phyloP scores from a whole-genome alignment of 2,329 filamentous ascomycete species.

The Torrubiellomyces zombiae region DNA sequence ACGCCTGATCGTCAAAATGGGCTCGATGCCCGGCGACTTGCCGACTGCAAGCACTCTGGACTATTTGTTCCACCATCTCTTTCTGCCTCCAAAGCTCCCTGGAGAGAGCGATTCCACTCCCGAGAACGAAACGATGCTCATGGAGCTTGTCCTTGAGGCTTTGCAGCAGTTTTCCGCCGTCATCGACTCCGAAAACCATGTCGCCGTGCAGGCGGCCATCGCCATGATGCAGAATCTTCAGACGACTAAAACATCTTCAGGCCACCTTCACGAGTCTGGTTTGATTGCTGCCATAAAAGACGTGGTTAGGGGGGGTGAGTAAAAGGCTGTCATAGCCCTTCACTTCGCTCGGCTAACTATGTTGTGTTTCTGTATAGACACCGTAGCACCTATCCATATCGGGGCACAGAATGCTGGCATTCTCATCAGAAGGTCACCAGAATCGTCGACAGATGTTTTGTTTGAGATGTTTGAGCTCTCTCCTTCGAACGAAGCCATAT shows the following conservation, averaged over 20 bases:
- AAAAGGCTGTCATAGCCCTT: slow-evolving; percentile 1
- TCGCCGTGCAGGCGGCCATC: slow-evolving; percentile 1
- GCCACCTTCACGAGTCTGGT: too few species aligned
- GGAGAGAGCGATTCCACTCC: slow-evolving; percentile 3
- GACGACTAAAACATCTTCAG: too few species aligned
- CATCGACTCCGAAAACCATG: slow-evolving; percentile 1
- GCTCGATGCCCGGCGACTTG: too few species aligned
- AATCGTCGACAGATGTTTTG: slow-evolving; percentile 6
- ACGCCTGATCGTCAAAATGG: too few species aligned
- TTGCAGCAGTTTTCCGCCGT: too few species aligned
- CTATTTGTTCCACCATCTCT: slow-evolving; percentile 15
- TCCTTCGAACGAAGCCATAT: slow-evolving; percentile 11
- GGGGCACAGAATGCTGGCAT: slow-evolving; percentile 19
- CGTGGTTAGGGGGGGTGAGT: neutral
- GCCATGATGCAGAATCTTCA: too few species aligned
- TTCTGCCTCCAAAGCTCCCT: slow-evolving; percentile 14
- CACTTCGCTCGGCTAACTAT: neutral
- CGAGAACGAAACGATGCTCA: neutral
- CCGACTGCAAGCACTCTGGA: too few species aligned
- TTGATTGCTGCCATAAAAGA: neutral
- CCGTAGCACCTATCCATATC: slow-evolving; percentile 9
- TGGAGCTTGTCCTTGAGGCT: too few species aligned
- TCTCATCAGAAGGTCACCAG: slow-evolving; percentile 6
- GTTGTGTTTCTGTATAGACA: neutral
- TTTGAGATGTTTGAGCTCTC: slow-evolving; percentile 20